Evolutionary conservation across 352 stramenopile genomes (phyloP), one percentile per base, ranked within the genome.

Genomic region (Halophytophthora polymorphica): DNA sequence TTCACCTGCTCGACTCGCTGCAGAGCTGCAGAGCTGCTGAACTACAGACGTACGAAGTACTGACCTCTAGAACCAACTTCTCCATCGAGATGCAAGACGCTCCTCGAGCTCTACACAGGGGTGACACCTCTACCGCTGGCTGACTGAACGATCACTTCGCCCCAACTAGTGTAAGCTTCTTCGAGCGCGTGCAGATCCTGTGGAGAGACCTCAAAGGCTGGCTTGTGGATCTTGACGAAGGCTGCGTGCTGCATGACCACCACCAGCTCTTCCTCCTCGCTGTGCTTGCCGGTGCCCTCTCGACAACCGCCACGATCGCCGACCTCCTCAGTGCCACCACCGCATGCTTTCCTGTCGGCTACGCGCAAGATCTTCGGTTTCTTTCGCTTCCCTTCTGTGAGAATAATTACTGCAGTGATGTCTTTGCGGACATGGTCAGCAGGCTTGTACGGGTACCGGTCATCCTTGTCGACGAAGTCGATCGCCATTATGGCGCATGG

Each of bases 391-490:
- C 54, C 29, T 23, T 64, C 45, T 3, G 50, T 52, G 14, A 60
- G 47, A 18, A 71, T n/a, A 2, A 67, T 23, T 7, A 41, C 41
- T 1, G 64, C 64, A 3, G 53, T 63, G 14, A 71, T 21, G 25
- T 77, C 63, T 18, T 69, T 49, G 8, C 64, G 64, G 28, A 74
- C 37, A 25, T 59, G 49, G 8, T 56, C 44, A 7, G 59, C 38
- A 0, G 66, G 53, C 0, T 62, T 19, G 35, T 77, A 80, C 18
- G 66, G 69, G 28, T 74, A 51, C 37, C 73, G 41, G 1, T 72
- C 64, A 29, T 78, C 68, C 12, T 53, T 42, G 29, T 74, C 64
- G 1, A 75, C 65, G 18, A 35, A 63, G 31, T 72, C 56, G 4
- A 53, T 59, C 5, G 47, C 38, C 15, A 60, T 51, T 6, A 70